Conservation (phyloP, 2,329 filamentous ascomycete genomes). For the Periconia digitata region DNA sequence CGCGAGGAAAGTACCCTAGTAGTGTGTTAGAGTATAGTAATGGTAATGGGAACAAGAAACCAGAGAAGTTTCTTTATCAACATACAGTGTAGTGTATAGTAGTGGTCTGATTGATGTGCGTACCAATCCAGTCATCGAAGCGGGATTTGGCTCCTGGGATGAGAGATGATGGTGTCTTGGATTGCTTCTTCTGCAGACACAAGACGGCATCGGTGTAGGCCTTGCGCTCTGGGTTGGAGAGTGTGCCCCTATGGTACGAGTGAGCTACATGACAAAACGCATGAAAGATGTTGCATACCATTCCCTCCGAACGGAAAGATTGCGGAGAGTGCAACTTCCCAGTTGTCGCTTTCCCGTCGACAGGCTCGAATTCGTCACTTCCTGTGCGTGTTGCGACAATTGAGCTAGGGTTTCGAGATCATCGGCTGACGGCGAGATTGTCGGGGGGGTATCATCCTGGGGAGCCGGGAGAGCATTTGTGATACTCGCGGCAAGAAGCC, state of each 20-base stretch:
- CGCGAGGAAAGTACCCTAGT: slow-evolving; percentile 32
- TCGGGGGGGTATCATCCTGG: slow-evolving; percentile 16
- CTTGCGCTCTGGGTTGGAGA: slow-evolving; percentile 12
- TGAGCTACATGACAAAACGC: not conserved
- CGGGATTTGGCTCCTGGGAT: slow-evolving; percentile 17
- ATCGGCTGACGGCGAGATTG: slow-evolving; percentile 22
- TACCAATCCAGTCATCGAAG: slow-evolving; percentile 19
- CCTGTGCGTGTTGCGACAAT: slow-evolving; percentile 25
- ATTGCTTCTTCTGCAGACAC: slow-evolving; percentile 14
- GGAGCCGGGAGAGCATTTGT: slow-evolving; percentile 27
- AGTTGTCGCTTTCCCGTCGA: slow-evolving; percentile 16
- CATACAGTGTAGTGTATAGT: slow-evolving; percentile 21
- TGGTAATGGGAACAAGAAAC: not conserved
- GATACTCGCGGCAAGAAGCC: slow-evolving; percentile 25
- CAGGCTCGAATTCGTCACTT: slow-evolving; percentile 19
- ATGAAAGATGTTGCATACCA: slow-evolving; percentile 18
- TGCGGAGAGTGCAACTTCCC: slow-evolving; percentile 24
- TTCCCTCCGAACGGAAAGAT: slow-evolving; percentile 29
- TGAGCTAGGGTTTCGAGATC: slow-evolving; percentile 25
- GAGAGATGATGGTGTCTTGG: slow-evolving; percentile 13
- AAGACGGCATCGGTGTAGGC: slow-evolving; percentile 20
- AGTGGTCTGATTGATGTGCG: slow-evolving; percentile 20
- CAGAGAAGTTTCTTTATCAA: not conserved
- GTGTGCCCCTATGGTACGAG: slow-evolving; percentile 7
- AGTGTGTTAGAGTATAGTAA: not conserved